Conservation (phyloP, 495 filamentous ascomycete genomes). For the Penicillium soppii region DNA sequence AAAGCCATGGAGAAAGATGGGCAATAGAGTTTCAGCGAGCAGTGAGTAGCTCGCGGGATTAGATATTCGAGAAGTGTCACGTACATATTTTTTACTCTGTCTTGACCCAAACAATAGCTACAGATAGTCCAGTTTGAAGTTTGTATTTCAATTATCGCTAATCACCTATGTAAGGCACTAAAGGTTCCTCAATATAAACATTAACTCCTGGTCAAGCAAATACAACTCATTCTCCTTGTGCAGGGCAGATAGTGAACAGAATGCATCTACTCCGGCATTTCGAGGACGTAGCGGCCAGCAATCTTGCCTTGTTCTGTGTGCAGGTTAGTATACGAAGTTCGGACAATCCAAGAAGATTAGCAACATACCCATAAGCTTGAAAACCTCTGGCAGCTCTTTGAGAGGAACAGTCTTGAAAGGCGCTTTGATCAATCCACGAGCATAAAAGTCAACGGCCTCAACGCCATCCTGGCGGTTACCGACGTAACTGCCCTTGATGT, state of each 20-base stretch:
- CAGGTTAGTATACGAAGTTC: constrained; percentile 9
- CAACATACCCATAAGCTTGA: constrained; percentile 61
- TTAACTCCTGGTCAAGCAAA: not conserved
- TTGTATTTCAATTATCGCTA: constrained; percentile 3
- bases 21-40: not conserved
- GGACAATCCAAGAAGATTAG: not conserved
- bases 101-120: not conserved
- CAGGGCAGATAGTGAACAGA: not conserved
- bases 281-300: constrained; percentile 84
- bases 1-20: constrained; percentile 2
- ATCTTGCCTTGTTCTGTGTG: constrained; percentile 65
- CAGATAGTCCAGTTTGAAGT: not conserved
- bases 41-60: too few relatives aligned
- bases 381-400: constrained; percentile 72
- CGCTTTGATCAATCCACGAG: constrained; percentile 74
- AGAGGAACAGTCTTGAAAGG: constrained; percentile 81
- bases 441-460: constrained; percentile 86
- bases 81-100: not conserved
- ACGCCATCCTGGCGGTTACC: constrained; percentile 80
- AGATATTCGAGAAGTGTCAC: too few relatives aligned
- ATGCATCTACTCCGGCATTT: constrained; percentile 53
- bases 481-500: constrained; percentile 87
- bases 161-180: not conserved
- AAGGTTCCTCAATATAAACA: not conserved
- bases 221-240: not conserved